Evolutionary conservation across 352 stramenopile genomes (phyloP).

Genomic region (Pythium volutum): DNA sequence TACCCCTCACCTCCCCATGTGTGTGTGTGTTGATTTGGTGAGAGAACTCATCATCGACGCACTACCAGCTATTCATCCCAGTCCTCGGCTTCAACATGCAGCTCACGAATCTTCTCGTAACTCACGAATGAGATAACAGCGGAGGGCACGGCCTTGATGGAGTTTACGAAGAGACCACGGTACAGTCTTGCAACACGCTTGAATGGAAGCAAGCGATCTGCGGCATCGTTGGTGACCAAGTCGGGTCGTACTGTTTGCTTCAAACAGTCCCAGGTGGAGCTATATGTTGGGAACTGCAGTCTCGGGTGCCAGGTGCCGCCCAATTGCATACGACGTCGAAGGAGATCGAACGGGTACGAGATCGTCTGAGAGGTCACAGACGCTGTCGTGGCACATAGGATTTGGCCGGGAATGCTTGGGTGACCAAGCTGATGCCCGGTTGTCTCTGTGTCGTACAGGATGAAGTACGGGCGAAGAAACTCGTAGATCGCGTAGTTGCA

Average conservation of each 20-base stretch:
- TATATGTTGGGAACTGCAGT: constrained; percentile 64
- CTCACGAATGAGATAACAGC: constrained; percentile 58
- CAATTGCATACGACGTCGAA: constrained; percentile 76
- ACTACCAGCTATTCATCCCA: background rate
- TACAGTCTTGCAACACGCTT: constrained; percentile 43
- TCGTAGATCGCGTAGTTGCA: constrained; percentile 86
- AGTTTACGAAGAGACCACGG: constrained; percentile 41
- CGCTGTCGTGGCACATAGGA: constrained; percentile 66
- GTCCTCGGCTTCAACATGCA: constrained; percentile 35
- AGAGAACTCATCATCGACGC: background rate
- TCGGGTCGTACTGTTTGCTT: constrained; percentile 38
- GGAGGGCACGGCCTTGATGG: constrained; percentile 13
- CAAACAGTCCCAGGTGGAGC: constrained; percentile 72
- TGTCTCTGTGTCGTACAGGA: constrained; percentile 63
- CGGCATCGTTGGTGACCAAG: background rate
- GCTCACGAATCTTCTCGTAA: constrained; percentile 75
- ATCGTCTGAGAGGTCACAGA: constrained; percentile 70
- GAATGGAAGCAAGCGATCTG: constrained; percentile 16
- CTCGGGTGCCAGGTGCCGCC: constrained; percentile 62
- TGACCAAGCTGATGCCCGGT: constrained; percentile 54
- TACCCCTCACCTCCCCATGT: background rate
- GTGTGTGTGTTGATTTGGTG: background rate
- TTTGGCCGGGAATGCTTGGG: constrained; percentile 71
- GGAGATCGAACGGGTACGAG: constrained; percentile 80
- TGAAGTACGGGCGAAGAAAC: constrained; percentile 72